These are phyloP conservation scores for Didymella arachidicola DNA, from an alignment of 2,329 filamentous ascomycete species.

Conservation along the genomic window DNA sequence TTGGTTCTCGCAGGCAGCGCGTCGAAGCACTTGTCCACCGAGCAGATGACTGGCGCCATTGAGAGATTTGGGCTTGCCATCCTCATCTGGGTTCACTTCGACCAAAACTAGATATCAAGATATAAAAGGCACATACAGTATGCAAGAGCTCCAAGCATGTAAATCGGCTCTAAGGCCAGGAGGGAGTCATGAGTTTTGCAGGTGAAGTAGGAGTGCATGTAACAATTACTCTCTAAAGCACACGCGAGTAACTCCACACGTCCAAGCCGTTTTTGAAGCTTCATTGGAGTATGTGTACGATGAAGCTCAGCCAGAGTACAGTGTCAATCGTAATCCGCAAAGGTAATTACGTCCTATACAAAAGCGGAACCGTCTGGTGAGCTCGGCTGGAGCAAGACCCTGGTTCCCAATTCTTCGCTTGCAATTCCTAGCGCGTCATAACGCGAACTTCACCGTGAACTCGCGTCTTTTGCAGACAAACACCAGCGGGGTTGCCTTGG, in stretches of 20 bases:
- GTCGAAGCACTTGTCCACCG: background rate
- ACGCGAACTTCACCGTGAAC: conserved; percentile 11
- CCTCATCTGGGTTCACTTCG: background rate
- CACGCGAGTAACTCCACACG: background rate
- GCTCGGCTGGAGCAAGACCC: background rate
- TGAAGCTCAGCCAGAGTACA: background rate
- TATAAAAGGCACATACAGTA: background rate
- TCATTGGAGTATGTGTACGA: background rate
- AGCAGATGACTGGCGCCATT: background rate
- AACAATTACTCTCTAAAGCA: background rate
- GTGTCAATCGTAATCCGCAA: background rate
- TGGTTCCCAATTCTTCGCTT: background rate
- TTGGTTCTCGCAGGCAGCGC: background rate
- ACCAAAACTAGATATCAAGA: background rate
- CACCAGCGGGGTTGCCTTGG: background rate
- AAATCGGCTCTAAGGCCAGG: background rate
- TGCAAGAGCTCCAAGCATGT: background rate
- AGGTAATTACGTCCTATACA: no score
- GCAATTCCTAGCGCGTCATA: background rate
- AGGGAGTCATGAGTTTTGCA: background rate
- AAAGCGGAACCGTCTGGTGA: background rate
- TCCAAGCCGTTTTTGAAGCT: background rate
- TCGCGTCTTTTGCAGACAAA: conserved; percentile 6
- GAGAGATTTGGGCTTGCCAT: background rate
- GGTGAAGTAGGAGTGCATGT: background rate